phyloP scores from a whole-genome alignment of 2,329 filamentous ascomycete genomes.

The Sphaerostilbella broomeana region DNA sequence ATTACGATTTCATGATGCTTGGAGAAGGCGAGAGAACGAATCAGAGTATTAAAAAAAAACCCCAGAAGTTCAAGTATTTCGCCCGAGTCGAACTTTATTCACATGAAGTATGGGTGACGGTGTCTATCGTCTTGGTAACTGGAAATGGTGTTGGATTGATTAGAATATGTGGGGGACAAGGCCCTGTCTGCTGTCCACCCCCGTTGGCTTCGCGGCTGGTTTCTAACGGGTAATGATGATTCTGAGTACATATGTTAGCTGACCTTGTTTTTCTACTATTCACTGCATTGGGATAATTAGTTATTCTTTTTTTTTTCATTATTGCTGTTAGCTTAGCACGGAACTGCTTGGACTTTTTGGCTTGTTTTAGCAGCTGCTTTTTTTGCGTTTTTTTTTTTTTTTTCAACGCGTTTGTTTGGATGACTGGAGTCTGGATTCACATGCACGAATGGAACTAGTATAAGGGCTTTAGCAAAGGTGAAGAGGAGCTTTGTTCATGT shows the following conservation, averaged over 20 bases:
- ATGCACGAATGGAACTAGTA: conserved; percentile 8
- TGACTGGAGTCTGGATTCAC: conserved; percentile 25
- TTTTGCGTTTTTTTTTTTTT: conserved; percentile 11
- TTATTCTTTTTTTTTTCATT: conserved; percentile 12
- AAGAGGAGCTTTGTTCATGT: no score
- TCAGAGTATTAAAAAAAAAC: conserved; percentile 1
- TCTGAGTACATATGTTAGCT: conserved; percentile 19
- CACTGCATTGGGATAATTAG: conserved; percentile 16
- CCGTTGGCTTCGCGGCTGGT: conserved; percentile 25
- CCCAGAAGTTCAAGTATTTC: neutral
- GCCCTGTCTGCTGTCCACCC: conserved; percentile 15
- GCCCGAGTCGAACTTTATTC: neutral
- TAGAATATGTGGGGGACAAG: conserved; percentile 4
- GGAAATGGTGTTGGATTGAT: neutral
- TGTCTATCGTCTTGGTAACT: conserved; percentile 2
- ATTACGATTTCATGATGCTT: conserved; percentile 15
- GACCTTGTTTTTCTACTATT: conserved; percentile 2
- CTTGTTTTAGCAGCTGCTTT: conserved; percentile 9
- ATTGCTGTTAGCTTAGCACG: no score
- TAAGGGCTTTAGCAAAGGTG: conserved; percentile 1
- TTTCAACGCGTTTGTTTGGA: conserved; percentile 15
- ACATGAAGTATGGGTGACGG: conserved; percentile 4
- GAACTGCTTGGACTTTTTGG: no score
- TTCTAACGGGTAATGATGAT: conserved; percentile 26
- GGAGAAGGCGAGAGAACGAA: conserved; percentile 6